Conservation (phyloP, 345 rosid species). For the Turnera subulata region DNA sequence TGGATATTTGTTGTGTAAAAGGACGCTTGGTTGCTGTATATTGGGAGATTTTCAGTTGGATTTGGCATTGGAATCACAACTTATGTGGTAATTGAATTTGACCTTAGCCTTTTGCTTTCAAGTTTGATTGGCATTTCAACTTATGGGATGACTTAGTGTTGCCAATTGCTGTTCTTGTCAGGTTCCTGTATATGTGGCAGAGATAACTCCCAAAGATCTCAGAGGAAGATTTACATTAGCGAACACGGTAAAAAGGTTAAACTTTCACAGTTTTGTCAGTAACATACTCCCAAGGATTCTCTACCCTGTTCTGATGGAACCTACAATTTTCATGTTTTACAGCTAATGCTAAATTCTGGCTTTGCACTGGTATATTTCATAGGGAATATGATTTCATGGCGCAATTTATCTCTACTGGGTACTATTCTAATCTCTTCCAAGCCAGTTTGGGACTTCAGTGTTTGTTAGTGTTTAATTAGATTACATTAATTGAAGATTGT, state of each 20-base stretch:
- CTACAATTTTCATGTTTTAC: background rate
- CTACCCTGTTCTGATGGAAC: background rate
- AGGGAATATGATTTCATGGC: slow-evolving; percentile 37
- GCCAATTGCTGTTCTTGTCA: slow-evolving; percentile 10
- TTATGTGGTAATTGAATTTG: slow-evolving; percentile 35
- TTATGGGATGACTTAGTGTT: too few relatives aligned
- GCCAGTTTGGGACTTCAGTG: background rate
- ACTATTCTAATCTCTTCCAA: background rate
- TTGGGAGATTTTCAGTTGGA: slow-evolving; percentile 41
- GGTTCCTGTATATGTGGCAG: slow-evolving; percentile 45
- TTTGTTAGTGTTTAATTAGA: too few relatives aligned
- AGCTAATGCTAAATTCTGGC: slow-evolving; percentile 29
- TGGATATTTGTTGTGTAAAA: slow-evolving; percentile 16
- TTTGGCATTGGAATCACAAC: slow-evolving; percentile 38
- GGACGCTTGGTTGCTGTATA: slow-evolving; percentile 36
- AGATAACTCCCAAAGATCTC: slow-evolving; percentile 31
- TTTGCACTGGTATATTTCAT: slow-evolving; percentile 19
- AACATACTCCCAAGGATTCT: too few relatives aligned
- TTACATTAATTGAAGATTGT: too few relatives aligned
- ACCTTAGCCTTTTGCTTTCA: background rate
- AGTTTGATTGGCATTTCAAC: background rate
- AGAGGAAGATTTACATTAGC: slow-evolving; percentile 29
- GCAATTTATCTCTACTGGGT: slow-evolving; percentile 30
- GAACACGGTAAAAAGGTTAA: slow-evolving; percentile 19
- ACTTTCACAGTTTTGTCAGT: background rate